Percentiles rank a stretch among this genome's conserved stretches.
Evolutionary conservation across 441 rosid genomes (phyloP).

Genomic region (Syzygium syzygioides): DNA sequence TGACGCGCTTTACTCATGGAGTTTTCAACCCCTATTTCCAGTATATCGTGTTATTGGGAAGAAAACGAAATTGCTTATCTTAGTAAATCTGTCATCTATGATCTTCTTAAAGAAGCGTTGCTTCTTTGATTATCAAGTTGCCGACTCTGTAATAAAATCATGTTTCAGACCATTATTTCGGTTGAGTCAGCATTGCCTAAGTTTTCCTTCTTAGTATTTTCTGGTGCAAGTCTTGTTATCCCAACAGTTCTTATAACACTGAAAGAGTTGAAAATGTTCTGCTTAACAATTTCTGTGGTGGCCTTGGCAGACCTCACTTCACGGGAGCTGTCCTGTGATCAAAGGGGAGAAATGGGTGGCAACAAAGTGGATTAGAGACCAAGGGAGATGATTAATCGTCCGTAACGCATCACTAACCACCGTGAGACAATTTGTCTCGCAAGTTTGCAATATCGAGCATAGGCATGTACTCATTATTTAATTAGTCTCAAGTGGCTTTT

Average conservation of each 20-base stretch:
- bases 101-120: background rate
- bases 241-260: background rate
- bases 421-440: too few relatives aligned
- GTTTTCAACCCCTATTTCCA: background rate
- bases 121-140: background rate
- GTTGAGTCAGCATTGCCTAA: background rate
- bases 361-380: constrained; percentile 85
- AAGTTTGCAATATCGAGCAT: background rate
- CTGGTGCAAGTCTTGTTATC: background rate
- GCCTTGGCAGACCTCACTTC: constrained; percentile 60
- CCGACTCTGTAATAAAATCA: background rate
- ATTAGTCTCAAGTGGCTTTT: background rate
- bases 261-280: background rate
- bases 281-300: background rate
- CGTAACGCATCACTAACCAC: background rate
- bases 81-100: background rate
- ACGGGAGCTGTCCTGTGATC: constrained; percentile 77
- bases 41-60: background rate
- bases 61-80: background rate
- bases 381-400: constrained; percentile 11
- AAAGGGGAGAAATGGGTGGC: constrained; percentile 93
- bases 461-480: background rate
- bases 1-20: background rate
- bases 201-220: background rate
- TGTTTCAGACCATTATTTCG: background rate